Conservation (phyloP, 2,329 filamentous ascomycete genomes). For the Cercospora citrullina region DNA sequence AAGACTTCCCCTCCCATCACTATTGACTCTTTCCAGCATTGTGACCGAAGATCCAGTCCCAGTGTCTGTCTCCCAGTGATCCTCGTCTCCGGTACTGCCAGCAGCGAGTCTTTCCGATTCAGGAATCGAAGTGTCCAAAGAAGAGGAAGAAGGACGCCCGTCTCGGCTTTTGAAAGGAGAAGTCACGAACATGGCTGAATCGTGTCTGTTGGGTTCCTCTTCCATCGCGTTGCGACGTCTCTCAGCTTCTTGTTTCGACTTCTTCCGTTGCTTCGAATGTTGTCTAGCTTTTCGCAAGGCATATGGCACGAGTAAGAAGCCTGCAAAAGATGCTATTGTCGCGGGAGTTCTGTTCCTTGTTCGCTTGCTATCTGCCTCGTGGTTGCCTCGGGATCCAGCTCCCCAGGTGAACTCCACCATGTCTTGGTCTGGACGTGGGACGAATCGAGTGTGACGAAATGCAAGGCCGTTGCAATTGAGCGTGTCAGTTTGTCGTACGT, state of each 20-base stretch:
- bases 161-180: neutral
- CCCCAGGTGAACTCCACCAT: constrained; percentile 3
- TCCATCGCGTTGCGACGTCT: neutral
- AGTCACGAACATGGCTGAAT: neutral
- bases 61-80: neutral
- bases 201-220: neutral
- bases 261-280: neutral
- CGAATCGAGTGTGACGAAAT: constrained; percentile 4
- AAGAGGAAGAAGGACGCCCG: neutral
- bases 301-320: constrained; percentile 1
- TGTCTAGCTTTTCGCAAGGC: neutral
- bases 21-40: neutral
- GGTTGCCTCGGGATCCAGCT: neutral
- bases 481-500: neutral
- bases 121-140: neutral
- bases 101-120: neutral
- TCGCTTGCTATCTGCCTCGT: neutral
- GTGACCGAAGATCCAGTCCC: neutral
- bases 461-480: constrained; percentile 12
- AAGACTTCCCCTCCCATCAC: neutral
- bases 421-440: neutral
- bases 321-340: neutral
- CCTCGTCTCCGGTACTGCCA: neutral
- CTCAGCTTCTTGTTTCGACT: neutral
- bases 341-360: neutral